A percentile compares a stretch with the other conserved stretches of the same genome.
Conservation (phyloP, 768 basidiomycete species). For the Rhizopogon vinicolor region DNA sequence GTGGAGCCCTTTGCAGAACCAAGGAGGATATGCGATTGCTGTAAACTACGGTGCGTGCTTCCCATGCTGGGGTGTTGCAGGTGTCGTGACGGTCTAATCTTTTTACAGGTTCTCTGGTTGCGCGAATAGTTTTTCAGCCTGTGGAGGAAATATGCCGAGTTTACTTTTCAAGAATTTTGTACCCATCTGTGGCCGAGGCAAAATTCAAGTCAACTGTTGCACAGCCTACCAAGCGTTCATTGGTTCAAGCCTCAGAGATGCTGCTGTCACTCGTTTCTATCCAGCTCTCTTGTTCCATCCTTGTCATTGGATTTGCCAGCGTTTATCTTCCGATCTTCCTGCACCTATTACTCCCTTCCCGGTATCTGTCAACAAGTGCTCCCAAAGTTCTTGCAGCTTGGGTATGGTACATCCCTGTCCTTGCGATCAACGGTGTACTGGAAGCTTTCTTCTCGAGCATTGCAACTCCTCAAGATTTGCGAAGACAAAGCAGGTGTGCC, state of each 20-base stretch:
- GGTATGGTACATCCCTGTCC: constrained; percentile 83
- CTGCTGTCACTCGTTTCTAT: constrained; percentile 59
- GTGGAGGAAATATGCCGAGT: constrained; percentile 90
- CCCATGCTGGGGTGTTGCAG: background rate
- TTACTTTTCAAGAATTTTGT: constrained; percentile 74
- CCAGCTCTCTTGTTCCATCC: constrained; percentile 60
- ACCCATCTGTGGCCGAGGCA: constrained; percentile 13
- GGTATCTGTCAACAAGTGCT: constrained; percentile 75
- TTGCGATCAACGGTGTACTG: constrained; percentile 86
- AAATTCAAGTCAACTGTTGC: background rate
- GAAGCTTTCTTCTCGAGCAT: constrained; percentile 89
- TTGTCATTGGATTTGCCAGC: constrained; percentile 72
- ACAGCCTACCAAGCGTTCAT: constrained; percentile 14
- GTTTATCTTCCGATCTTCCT: constrained; percentile 69
- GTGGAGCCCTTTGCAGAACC: constrained; percentile 79
- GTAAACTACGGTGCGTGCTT: constrained; percentile 80
- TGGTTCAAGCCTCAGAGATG: constrained; percentile 39
- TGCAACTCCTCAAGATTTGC: constrained; percentile 63
- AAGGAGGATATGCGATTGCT: constrained; percentile 94
- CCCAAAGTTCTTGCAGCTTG: constrained; percentile 74
- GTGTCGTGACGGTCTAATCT: background rate
- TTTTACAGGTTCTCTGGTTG: constrained; percentile 77
- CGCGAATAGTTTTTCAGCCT: constrained; percentile 91
- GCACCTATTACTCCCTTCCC: constrained; percentile 63
- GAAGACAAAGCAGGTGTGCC: constrained; percentile 54